Conservation (phyloP, 2,329 filamentous ascomycete species). For the Claviceps spartinae region DNA sequence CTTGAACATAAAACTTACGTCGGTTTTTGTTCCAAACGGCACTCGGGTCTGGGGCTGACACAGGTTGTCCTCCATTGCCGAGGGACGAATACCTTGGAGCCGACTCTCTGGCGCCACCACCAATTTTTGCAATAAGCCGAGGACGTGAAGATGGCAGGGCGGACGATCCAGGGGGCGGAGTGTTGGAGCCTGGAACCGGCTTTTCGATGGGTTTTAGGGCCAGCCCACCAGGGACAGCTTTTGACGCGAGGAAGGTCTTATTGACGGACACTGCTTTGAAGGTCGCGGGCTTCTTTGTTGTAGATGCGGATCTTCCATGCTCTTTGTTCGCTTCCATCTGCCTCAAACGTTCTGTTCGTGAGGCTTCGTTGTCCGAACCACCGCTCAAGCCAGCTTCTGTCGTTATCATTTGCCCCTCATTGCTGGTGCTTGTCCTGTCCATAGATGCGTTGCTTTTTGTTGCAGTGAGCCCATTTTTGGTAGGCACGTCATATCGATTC, state of each 20-base stretch:
- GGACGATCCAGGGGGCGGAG: slow-evolving; percentile 31
- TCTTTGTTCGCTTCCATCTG: slow-evolving; percentile 42
- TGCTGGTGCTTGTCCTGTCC: slow-evolving; percentile 42
- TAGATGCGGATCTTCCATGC: slow-evolving; percentile 43
- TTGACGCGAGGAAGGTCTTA: slow-evolving; percentile 68
- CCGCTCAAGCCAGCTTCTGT: slow-evolving; percentile 57
- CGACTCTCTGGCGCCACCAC: slow-evolving; percentile 43
- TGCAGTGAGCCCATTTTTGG: slow-evolving; percentile 32
- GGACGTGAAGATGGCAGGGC: slow-evolving; percentile 46
- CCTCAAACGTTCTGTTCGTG: slow-evolving; percentile 42
- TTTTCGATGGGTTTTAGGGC: slow-evolving; percentile 39
- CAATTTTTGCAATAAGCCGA: slow-evolving; percentile 63
- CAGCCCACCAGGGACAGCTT: slow-evolving; percentile 33
- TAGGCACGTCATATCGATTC: slow-evolving; percentile 27
- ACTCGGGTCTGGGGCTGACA: slow-evolving; percentile 53
- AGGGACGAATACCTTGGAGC: slow-evolving; percentile 26
- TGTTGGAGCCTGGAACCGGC: slow-evolving; percentile 30
- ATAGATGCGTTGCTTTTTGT: slow-evolving; percentile 36
- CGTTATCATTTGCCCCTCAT: slow-evolving; percentile 47
- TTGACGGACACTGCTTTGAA: slow-evolving; percentile 83
- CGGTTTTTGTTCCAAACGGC: slow-evolving; percentile 84
- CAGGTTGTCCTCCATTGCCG: slow-evolving; percentile 44
- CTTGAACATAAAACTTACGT: slow-evolving; percentile 38
- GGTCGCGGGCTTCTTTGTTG: slow-evolving; percentile 59
- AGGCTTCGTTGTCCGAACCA: slow-evolving; percentile 64